Conservation (phyloP, 2,329 filamentous ascomycete species). For the Lizonia empirigonia region DNA sequence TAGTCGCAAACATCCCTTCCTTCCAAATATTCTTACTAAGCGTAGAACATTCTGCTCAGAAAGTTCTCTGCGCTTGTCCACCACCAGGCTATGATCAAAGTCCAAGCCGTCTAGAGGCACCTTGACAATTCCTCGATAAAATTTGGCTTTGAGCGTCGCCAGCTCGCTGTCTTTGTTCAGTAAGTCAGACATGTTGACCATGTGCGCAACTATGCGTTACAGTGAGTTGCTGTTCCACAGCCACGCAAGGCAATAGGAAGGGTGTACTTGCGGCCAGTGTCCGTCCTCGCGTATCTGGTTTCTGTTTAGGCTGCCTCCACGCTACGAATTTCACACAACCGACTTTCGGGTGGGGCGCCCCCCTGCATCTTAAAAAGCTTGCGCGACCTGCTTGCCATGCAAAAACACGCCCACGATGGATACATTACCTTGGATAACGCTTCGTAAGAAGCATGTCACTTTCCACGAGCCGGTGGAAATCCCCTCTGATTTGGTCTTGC, state of each 20-base stretch:
- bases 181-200: not conserved
- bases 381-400: not conserved
- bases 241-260: not conserved
- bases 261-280: not conserved
- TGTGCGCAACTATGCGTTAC: not conserved
- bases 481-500: not conserved
- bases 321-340: not conserved
- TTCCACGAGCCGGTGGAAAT: not conserved
- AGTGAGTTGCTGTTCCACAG: not conserved
- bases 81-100: not conserved
- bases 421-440: not conserved
- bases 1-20: slow-evolving; percentile 8
- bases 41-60: not conserved
- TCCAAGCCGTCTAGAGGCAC: not conserved
- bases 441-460: not conserved
- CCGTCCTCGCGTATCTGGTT: not conserved
- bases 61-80: not conserved
- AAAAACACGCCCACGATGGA: not conserved
- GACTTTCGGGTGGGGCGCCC: not conserved
- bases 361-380: not conserved
- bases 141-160: not conserved
- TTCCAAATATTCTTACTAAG: not conserved
- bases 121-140: not conserved
- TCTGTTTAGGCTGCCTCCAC: not conserved
- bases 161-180: not conserved